Conservation (phyloP, 1,284 basidiomycete genomes). For the Tilletiaria anomala region DNA sequence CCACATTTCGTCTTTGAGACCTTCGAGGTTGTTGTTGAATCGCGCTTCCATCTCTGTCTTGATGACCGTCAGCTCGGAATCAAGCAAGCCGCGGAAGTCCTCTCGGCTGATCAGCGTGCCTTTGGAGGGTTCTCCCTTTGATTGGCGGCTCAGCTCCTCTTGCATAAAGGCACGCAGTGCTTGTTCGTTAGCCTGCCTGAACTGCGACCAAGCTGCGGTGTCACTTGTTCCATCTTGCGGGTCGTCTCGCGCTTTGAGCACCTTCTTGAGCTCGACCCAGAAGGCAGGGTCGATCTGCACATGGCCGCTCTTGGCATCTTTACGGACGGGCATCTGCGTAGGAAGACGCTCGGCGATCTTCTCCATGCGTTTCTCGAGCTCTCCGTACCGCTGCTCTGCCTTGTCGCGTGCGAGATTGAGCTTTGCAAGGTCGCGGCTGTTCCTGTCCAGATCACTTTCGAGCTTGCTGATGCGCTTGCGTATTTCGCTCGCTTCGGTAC, state of each 20-base stretch:
- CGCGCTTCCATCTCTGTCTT: background rate
- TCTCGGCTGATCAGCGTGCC: no score
- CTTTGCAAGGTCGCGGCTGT: background rate
- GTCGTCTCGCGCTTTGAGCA: no score
- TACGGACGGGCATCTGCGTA: background rate
- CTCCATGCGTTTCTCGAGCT: background rate
- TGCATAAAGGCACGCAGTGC: no score
- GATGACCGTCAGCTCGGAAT: background rate
- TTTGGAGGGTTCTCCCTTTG: no score
- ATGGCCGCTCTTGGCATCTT: no score
- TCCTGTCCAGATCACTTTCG: background rate
- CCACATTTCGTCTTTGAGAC: background rate
- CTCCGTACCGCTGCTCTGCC: background rate
- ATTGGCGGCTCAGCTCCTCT: no score
- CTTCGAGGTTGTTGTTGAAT: background rate
- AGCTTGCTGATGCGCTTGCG: background rate
- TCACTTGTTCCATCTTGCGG: no score
- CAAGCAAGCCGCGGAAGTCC: background rate
- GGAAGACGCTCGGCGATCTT: background rate
- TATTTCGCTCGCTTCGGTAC: background rate
- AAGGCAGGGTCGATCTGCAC: background rate
- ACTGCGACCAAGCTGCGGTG: no score
- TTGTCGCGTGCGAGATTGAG: background rate
- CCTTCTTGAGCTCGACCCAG: background rate
- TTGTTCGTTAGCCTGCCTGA: no score